Evolutionary conservation across 1,284 basidiomycete species (phyloP).

Genomic region (Leccinum fallax): DNA sequence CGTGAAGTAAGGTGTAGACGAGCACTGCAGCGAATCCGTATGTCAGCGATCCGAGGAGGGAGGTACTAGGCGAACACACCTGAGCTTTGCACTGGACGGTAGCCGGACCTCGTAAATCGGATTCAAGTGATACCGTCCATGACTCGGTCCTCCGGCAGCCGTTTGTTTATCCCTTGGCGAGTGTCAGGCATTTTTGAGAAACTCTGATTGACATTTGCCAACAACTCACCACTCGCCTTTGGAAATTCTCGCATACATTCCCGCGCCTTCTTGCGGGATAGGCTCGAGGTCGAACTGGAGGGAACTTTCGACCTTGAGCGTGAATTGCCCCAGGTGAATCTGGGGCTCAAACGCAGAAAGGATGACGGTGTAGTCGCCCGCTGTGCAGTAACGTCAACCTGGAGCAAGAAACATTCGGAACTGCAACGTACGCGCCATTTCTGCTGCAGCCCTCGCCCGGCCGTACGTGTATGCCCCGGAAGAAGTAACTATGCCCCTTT

Average conservation of each 20-base stretch:
- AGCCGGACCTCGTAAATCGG: slow-evolving; percentile 69
- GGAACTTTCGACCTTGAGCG: slow-evolving; percentile 64
- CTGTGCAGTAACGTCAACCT: slow-evolving; percentile 42
- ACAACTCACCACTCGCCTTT: slow-evolving; percentile 67
- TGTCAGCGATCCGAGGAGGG: slow-evolving; percentile 3
- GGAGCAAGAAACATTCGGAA: background rate
- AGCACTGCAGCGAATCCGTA: slow-evolving; percentile 45
- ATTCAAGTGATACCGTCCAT: slow-evolving; percentile 63
- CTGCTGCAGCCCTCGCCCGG: slow-evolving; percentile 57
- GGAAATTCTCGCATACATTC: slow-evolving; percentile 78
- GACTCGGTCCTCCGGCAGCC: slow-evolving; percentile 69
- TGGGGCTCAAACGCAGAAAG: slow-evolving; percentile 81
- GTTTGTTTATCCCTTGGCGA: slow-evolving; percentile 50
- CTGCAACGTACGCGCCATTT: slow-evolving; percentile 54
- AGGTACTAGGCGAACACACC: slow-evolving; percentile 45
- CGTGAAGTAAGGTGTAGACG: slow-evolving; percentile 63
- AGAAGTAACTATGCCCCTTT: slow-evolving; percentile 70
- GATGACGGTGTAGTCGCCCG: slow-evolving; percentile 81
- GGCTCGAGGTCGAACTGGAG: slow-evolving; percentile 66
- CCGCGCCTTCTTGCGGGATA: slow-evolving; percentile 89
- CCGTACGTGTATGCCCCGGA: slow-evolving; percentile 87
- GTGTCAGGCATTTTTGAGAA: background rate
- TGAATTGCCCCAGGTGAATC: slow-evolving; percentile 64
- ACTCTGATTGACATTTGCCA: background rate
- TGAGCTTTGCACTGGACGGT: slow-evolving; percentile 53